phyloP scores from a whole-genome alignment of 73 alveolate species.

The Blepharisma stoltei region DNA sequence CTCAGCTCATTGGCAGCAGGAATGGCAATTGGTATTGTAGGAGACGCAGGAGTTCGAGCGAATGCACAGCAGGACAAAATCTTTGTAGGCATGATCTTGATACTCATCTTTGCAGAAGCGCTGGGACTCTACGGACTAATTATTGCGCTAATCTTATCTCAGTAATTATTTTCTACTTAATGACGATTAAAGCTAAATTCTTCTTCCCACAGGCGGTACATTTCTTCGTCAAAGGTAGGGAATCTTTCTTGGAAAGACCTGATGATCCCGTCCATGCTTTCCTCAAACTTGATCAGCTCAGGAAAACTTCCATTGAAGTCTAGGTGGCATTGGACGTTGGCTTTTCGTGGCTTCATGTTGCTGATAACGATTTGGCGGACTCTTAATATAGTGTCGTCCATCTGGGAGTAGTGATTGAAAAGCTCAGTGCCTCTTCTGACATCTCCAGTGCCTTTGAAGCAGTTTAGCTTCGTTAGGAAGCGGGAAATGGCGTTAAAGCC shows the following conservation, averaged over 20 bases:
- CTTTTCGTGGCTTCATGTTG: constrained; percentile 42
- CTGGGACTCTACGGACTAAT: constrained; percentile 95
- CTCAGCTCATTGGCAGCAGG: constrained; percentile 98
- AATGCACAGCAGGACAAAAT: constrained; percentile 96
- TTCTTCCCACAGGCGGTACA: constrained; percentile 4
- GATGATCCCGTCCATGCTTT: constrained; percentile 68
- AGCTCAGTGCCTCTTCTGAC: constrained; percentile 37
- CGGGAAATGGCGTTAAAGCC: constrained; percentile 14
- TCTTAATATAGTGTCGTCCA: constrained; percentile 35
- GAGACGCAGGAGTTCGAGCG: constrained; percentile 99
- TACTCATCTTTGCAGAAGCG: constrained; percentile 98
- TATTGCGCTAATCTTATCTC: constrained; percentile 84
- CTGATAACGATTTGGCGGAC: constrained; percentile 36
- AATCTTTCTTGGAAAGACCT: constrained; percentile 59
- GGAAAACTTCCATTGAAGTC: constrained; percentile 4
- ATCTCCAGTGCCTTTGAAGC: constrained; percentile 42
- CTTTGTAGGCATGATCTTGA: constrained; percentile 97
- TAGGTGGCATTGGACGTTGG: constrained; percentile 31
- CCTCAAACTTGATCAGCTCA: constrained; percentile 39
- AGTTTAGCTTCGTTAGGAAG: constrained; percentile 30
- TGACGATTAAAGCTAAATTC: neutral
- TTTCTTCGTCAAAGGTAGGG: constrained; percentile 29
- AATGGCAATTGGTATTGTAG: constrained; percentile 98
- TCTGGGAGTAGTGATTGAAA: constrained; percentile 38
- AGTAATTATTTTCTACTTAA: constrained; percentile 33